These are phyloP conservation scores for Tylopilus cervinicoccineus DNA, from an alignment of 768 basidiomycete genomes.

Conservation along the genomic window DNA sequence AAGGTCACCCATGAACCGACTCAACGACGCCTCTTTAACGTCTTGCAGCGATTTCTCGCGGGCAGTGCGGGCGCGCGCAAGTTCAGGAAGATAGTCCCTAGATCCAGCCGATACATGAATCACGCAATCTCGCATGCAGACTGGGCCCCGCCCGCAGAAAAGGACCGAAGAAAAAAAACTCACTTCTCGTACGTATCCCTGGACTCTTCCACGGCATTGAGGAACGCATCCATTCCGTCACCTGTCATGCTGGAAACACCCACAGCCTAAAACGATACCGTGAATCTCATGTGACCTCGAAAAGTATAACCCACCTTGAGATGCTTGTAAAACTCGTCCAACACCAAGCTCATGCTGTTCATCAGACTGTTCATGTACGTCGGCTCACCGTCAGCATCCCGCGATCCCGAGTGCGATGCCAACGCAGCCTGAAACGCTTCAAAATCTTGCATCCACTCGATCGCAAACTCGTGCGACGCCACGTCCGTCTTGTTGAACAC, in stretches of 20 bases:
- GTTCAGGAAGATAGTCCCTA: conserved; percentile 91
- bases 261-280: conserved; percentile 64
- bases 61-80: conserved; percentile 62
- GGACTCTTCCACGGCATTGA: conserved; percentile 86
- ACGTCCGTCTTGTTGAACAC: conserved; percentile 99
- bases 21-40: conserved; percentile 73
- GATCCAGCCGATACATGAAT: conserved; percentile 2
- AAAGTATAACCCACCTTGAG: conserved; percentile 58
- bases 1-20: conserved; percentile 75
- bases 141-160: neutral
- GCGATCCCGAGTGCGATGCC: conserved; percentile 59
- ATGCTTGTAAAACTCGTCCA: conserved; percentile 98
- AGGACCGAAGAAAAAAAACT: conserved; percentile 20
- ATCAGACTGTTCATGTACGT: conserved; percentile 98
- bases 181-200: conserved; percentile 87
- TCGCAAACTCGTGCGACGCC: conserved; percentile 81
- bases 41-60: conserved; percentile 63
- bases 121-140: conserved; percentile 1
- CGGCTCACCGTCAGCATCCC: conserved; percentile 83
- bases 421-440: conserved; percentile 91
- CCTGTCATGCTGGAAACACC: conserved; percentile 96
- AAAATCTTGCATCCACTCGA: conserved; percentile 99
- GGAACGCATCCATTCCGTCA: conserved; percentile 88
- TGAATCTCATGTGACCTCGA: neutral
- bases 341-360: conserved; percentile 97